Base-by-base conservation (phyloP, 108 stramenopile genomes). In the Cyclotella distinguenda region DNA sequence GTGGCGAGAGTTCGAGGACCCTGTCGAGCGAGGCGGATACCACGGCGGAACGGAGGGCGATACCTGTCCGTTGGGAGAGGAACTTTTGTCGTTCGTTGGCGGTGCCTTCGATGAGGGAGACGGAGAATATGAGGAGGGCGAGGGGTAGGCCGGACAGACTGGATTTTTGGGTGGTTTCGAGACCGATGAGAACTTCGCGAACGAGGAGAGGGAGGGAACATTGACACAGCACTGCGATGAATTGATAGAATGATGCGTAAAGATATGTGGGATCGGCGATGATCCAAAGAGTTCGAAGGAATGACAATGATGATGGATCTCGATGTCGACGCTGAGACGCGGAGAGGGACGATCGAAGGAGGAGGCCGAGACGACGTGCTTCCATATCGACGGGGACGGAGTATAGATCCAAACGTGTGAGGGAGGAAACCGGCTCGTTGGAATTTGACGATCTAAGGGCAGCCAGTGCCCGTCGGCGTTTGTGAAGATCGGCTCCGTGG, bases 51-150 rank as follows among this genome's bases (percentile, higher is more conserved):
- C 89, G 65, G 23, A 90, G 34, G 0, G 74, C 66, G 25, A 87
- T 73, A 1, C 91, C 89, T 6, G 82, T 81, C 59, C 83, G 78
- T 18, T 82, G 68, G 11, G 86, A 28, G 31, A 90, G 73, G 62
- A 86, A 83, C 32, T 86, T 78, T 64, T 91, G 88, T 5, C 89
- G 79, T 46, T 92, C 81, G 18, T 77, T 85, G 6, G 50, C 72
- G 16, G 92, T 55, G 0, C 79, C 86, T 72, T 87, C 79, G 51
- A 87, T 0, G 9, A 84, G 19, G 13, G 66, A 65, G 7, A 72
- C 61, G 0, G 69, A 28, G 49, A 87, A 81, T 12, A 92, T 71
- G 0, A 65, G 22, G 33, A 89, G 9, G 0, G 83, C 82, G 15
- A 62, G 69, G 0, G 60, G 54, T 49, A 90, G 40, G 12, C 83